Evolutionary conservation across 2,329 filamentous ascomycete genomes (phyloP).

Genomic region (Coniochaeta prunicola): DNA sequence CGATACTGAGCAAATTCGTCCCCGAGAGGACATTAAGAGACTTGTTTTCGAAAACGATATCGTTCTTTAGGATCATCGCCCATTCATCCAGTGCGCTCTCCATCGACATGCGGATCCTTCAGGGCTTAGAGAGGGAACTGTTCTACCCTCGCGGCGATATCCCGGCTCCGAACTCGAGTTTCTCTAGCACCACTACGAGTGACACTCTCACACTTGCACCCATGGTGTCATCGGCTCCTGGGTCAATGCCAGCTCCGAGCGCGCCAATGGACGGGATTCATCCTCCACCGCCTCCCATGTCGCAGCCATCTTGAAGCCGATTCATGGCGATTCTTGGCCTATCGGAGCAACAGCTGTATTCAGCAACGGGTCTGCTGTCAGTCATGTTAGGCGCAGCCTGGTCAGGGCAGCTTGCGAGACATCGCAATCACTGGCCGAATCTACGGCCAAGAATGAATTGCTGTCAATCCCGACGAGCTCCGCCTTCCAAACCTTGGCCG

Average conservation of each 20-base stretch:
- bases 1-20: conserved; percentile 51
- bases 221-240: neutral
- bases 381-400: too few relatives aligned
- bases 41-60: conserved; percentile 67
- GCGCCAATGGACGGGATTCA: conserved; percentile 2
- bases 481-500: too few relatives aligned
- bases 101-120: conserved; percentile 68
- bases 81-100: conserved; percentile 68
- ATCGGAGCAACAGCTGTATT: too few relatives aligned
- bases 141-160: conserved; percentile 4
- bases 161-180: conserved; percentile 11
- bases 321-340: too few relatives aligned
- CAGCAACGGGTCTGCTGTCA: too few relatives aligned
- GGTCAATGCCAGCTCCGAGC: conserved; percentile 7
- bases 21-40: conserved; percentile 43
- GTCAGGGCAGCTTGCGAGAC: too few relatives aligned
- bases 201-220: conserved; percentile 1
- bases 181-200: conserved; percentile 10
- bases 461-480: too few relatives aligned
- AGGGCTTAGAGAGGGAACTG: conserved; percentile 41
- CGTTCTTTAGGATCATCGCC: conserved; percentile 63
- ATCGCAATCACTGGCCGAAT: too few relatives aligned
- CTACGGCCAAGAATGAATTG: too few relatives aligned
- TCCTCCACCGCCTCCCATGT: neutral
- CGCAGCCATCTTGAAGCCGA: neutral